Percentiles rank a stretch among this genome's conserved stretches.
Evolutionary conservation across 2,329 filamentous ascomycete genomes (phyloP).

Genomic region (Cytospora piceicola): DNA sequence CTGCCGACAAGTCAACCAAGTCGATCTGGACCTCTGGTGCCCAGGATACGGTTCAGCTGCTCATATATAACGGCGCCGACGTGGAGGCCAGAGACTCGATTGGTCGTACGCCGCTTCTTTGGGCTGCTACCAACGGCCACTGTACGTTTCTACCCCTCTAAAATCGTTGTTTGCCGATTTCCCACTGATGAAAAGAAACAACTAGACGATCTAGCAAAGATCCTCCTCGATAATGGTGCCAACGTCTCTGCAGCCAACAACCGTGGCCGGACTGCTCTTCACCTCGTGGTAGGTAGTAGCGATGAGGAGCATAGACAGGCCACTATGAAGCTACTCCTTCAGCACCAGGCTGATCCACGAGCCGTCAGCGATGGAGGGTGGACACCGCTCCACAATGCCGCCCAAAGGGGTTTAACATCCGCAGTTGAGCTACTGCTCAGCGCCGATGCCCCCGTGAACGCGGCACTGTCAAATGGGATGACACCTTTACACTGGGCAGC

Average conservation of each 20-base stretch:
- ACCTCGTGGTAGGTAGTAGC: conserved; percentile 52
- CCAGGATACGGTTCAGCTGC: conserved; percentile 40
- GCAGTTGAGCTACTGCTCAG: conserved; percentile 45
- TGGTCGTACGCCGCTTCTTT: conserved; percentile 58
- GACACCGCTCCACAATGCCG: conserved; percentile 48
- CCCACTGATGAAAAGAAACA: not conserved
- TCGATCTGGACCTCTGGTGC: conserved; percentile 45
- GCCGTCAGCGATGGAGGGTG: conserved; percentile 45
- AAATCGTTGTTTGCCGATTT: not conserved
- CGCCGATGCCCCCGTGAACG: conserved; percentile 50
- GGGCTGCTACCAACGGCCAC: conserved; percentile 63
- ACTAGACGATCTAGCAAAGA: conserved; percentile 42
- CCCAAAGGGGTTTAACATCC: conserved; percentile 41
- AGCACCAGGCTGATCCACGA: conserved; percentile 39
- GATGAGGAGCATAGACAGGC: conserved; percentile 35
- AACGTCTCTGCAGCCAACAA: conserved; percentile 49
- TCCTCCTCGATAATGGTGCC: conserved; percentile 41
- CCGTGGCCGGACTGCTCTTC: conserved; percentile 51
- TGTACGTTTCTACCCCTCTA: conserved; percentile 31
- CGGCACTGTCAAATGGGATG: conserved; percentile 54
- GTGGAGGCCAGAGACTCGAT: conserved; percentile 49
- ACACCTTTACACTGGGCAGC: conserved; percentile 58
- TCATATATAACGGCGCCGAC: conserved; percentile 41
- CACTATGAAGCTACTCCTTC: conserved; percentile 44
- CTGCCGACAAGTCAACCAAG: conserved; percentile 42